phyloP scores from a whole-genome alignment of 768 basidiomycete genomes.

The Austroboletus festivus region DNA sequence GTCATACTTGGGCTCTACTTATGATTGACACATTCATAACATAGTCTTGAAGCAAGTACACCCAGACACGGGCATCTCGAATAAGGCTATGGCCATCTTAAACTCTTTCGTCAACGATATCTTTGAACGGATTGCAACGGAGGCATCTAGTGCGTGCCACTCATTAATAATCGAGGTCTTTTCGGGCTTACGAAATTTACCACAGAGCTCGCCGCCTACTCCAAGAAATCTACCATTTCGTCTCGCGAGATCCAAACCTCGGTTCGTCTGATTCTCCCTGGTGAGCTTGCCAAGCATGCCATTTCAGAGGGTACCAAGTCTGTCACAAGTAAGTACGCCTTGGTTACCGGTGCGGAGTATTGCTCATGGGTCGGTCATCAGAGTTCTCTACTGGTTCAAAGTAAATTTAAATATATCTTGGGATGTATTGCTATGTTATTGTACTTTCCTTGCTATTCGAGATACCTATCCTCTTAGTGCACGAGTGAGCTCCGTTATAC shows the following conservation, averaged over 20 bases:
- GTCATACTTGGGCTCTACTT: not conserved
- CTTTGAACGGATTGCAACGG: constrained; percentile 75
- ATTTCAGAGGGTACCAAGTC: constrained; percentile 82
- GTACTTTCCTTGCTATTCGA: constrained; percentile 29
- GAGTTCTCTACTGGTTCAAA: constrained; percentile 63
- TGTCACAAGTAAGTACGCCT: constrained; percentile 53
- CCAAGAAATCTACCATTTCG: constrained; percentile 90
- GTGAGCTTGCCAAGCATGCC: constrained; percentile 84
- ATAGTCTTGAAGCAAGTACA: constrained; percentile 86
- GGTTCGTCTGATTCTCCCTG: constrained; percentile 79
- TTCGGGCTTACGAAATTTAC: not conserved
- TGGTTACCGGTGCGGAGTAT: not conserved
- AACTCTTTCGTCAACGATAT: constrained; percentile 86
- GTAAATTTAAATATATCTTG: constrained; percentile 32
- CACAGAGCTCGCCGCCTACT: constrained; percentile 78
- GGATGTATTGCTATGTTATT: constrained; percentile 34
- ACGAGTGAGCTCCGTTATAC: too few relatives aligned
- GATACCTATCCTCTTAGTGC: constrained; percentile 27
- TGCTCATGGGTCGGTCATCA: constrained; percentile 23
- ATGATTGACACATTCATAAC: not conserved
- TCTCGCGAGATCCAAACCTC: constrained; percentile 87
- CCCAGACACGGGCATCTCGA: constrained; percentile 91
- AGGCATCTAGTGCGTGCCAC: constrained; percentile 59
- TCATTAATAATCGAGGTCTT: not conserved
- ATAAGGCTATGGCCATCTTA: constrained; percentile 82